Evolutionary conservation across 257 asterid genomes (phyloP), one percentile per base, ranked within the genome.

Genomic region (Nicotiana tabacum): DNA sequence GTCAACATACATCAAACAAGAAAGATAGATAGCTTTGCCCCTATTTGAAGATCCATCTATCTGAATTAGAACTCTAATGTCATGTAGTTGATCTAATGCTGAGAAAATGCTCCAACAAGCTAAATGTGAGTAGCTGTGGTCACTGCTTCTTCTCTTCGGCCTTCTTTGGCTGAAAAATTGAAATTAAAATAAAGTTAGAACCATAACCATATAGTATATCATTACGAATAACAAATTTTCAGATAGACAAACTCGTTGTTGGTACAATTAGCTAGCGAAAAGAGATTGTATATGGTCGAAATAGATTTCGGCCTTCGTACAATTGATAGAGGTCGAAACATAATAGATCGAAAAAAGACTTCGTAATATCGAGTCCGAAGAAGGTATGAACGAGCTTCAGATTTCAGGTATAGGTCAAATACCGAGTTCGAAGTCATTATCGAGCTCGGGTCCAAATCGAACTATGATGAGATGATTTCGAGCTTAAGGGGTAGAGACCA

Each of bases 91-190:
- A 33, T 66, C 76, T 66, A 13, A 15, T 15, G 9, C 46, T 66
- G 76, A 66, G 27, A 33, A 66, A 16, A 7, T 66, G 3, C 27
- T 27, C 76, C 27, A 32, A 30, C 76, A 33, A 33, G 51, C 76
- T 66, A 66, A 32, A 48, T 66, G 76, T 66, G 76, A 32, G 29
- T 0, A 33, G 0, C 3, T 82, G 68, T 27, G 4, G 4, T 37
- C 21, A 35, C 37, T 15, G 37, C 84, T 82, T 69, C 68, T 82
- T 82, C 69, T 82, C 84, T 69, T 82, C 72, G 69, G 66, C 80
- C 43, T 81, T 82, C 61, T 39, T 66, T 12, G 80, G 84, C 69
- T 82, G 69, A 43, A 82, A 57, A 53, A 13, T 5, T 65, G 70
- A 29, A 65, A 24, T 0, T 24, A 24, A 65, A 2, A 29, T 12